A percentile compares a stretch with the other conserved stretches of the same genome.
Conservation (phyloP, 495 filamentous ascomycete species). For the Staphylotrichum longicolle region DNA sequence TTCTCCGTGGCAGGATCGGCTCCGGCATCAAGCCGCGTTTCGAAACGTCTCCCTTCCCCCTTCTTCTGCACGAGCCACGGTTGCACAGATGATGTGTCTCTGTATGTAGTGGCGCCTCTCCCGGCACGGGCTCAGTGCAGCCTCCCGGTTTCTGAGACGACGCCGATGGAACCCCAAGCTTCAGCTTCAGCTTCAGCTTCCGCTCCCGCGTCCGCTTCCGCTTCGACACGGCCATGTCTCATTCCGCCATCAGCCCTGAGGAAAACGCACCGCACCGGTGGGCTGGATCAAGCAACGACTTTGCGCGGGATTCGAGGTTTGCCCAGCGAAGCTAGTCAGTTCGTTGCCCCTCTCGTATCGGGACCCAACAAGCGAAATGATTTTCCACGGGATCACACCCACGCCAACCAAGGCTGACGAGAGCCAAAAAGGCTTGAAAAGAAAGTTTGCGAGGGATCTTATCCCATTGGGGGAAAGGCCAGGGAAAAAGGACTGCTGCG, state of each 20-base stretch:
- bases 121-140: neutral
- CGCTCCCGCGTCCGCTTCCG: too few species aligned
- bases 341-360: neutral
- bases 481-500: neutral
- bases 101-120: slow-evolving; percentile 1
- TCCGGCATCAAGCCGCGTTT: slow-evolving; percentile 3
- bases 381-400: neutral
- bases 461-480: slow-evolving; percentile 9
- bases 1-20: too few species aligned
- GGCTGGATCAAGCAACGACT: neutral
- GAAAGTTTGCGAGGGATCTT: neutral
- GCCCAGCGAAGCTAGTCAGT: neutral
- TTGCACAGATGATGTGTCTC: slow-evolving; percentile 9
- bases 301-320: neutral
- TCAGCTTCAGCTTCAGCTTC: neutral
- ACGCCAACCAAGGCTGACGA: neutral
- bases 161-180: neutral
- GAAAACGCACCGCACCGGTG: neutral
- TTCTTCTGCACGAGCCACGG: slow-evolving; percentile 7
- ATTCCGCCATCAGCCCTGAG: neutral
- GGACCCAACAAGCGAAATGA: slow-evolving; percentile 13
- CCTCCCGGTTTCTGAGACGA: slow-evolving; percentile 6
- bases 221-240: neutral
- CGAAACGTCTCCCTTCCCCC: slow-evolving; percentile 3
- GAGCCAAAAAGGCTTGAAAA: neutral